These are phyloP conservation scores for Ganoderma boninense DNA, from an alignment of 1,284 basidiomycete genomes.

Conservation along the genomic window DNA sequence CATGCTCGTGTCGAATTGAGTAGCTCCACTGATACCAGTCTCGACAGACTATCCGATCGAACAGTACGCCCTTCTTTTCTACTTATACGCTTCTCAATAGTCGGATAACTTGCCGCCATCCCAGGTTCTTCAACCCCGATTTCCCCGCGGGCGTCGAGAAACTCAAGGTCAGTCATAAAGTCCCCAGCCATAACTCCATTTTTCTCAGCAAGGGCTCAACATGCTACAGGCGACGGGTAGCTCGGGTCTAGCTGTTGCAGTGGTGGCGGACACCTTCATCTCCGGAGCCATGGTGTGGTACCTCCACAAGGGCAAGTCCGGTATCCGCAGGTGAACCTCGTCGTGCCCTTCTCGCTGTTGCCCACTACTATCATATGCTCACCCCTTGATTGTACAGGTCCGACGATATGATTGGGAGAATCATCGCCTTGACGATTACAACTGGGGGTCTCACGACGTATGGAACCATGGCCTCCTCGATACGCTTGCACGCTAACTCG, in stretches of 20 bases:
- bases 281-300: background rate
- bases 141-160: background rate
- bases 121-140: background rate
- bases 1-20: background rate
- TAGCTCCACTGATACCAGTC: background rate
- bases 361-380: background rate
- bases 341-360: background rate
- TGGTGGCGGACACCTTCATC: background rate
- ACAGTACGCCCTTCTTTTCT: background rate
- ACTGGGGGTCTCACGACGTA: background rate
- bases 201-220: background rate
- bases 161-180: background rate
- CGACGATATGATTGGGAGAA: background rate
- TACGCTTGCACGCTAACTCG: background rate
- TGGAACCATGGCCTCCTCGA: background rate
- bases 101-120: background rate
- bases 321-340: background rate
- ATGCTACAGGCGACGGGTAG: background rate
- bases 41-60: background rate
- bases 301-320: conserved; percentile 1
- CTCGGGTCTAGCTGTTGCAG: background rate
- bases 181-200: too few species aligned
- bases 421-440: background rate
- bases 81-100: background rate
- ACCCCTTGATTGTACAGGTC: background rate